Evolutionary conservation across 352 stramenopile species (phyloP), one percentile per base, ranked within the genome.

Genomic region (Saprolegnia diclina): DNA sequence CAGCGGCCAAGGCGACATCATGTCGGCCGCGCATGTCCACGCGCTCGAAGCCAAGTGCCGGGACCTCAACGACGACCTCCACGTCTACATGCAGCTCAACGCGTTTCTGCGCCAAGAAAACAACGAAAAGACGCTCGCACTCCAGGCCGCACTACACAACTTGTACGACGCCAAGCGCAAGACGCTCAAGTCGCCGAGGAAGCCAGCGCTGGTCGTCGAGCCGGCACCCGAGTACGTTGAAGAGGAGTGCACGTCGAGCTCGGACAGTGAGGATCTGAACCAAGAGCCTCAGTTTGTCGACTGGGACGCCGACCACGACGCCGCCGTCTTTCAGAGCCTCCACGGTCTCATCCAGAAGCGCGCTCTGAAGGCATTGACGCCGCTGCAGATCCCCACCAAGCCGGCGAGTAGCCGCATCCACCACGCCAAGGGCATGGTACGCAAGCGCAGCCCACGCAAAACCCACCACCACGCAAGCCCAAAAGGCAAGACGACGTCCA

Each of bases 21-120:
- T 24, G 52, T 14, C 52, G 19, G 24, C 52, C 35, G 52, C 35
- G 52, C 52, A 59, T 19, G 35, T 59, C 9, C 35, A 35, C 11
- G 11, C 24, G 19, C 52, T 59, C 19, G 52, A 59, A 24, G 19
- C 24, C 52, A 59, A 59, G 35, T 59, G 52, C 52, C 24, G 52
- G 3, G 52, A 59, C 9, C 52, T 59, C 24, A 14, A 59, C 4
- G 24, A 59, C 24, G 52, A 59, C 35, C 35, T 59, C 11, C 24
- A 59, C 24, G 35, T 40, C 11, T 59, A 59, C 35, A 59, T 59
- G 52, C 52, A 59, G 35, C 52, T 59, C 52, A 59, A 59, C 35
- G 52, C 52, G 24, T 59, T 59, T n/a, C 35, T 59, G 13, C 52
- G 52, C 16, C 52, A 59, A 59, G 52, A 59, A 11, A 59, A 59